Conservation (phyloP, 148 eudicot genomes). For the Vaccinium darrowii region DNA sequence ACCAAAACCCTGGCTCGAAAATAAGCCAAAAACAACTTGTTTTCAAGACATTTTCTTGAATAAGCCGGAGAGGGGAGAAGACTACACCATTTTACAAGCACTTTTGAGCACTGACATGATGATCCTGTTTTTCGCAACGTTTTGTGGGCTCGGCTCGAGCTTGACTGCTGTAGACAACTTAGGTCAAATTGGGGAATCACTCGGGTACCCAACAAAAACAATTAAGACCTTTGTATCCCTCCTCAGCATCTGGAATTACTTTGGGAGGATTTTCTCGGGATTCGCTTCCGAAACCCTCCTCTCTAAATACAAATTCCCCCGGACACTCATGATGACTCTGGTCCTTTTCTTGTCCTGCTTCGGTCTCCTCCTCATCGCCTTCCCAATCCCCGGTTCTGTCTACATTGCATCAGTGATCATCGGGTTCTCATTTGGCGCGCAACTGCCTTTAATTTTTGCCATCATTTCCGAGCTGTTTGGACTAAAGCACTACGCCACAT, state of each 20-base stretch:
- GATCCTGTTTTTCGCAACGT: slow-evolving; percentile 10
- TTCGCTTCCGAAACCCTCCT: slow-evolving; percentile 19
- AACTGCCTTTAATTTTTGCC: slow-evolving; percentile 17
- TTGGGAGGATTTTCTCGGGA: slow-evolving; percentile 21
- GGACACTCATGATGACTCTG: slow-evolving; percentile 17
- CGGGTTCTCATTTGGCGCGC: slow-evolving; percentile 24
- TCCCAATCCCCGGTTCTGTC: slow-evolving; percentile 19
- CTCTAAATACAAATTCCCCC: slow-evolving; percentile 12
- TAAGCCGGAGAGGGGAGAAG: slow-evolving; percentile 19
- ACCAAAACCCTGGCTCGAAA: neutral
- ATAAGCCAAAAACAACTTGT: slow-evolving; percentile 7
- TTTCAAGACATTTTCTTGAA: slow-evolving; percentile 9
- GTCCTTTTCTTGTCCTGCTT: slow-evolving; percentile 19
- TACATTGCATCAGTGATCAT: slow-evolving; percentile 19
- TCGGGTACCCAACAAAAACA: slow-evolving; percentile 19
- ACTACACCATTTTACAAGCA: slow-evolving; percentile 22
- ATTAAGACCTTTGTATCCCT: slow-evolving; percentile 19
- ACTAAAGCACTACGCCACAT: slow-evolving; percentile 19
- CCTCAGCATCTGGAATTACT: slow-evolving; percentile 21
- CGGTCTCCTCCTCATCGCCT: slow-evolving; percentile 23
- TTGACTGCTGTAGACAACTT: slow-evolving; percentile 19
- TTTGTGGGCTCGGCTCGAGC: slow-evolving; percentile 24
- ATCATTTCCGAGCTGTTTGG: slow-evolving; percentile 21
- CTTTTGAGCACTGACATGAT: slow-evolving; percentile 23
- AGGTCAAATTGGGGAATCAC: slow-evolving; percentile 19